A percentile compares a stretch with the other conserved stretches of the same genome.
Conservation (phyloP, 345 rosid species). For the Noccaea caerulescens region DNA sequence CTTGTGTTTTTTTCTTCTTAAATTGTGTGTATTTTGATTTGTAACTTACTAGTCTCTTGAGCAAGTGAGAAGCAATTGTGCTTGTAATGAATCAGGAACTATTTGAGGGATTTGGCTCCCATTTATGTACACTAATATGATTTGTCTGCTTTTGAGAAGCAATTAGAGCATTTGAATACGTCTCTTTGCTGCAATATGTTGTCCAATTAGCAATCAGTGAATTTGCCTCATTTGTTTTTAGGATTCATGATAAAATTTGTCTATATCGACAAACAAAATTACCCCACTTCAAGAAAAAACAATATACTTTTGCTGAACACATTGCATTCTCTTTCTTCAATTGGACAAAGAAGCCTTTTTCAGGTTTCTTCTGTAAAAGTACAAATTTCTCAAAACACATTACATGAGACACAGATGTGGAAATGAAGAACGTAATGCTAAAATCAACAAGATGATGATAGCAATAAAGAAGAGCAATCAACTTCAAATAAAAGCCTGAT, state of each 20-base stretch:
- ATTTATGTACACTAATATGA: constrained; percentile 19
- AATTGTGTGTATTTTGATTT: constrained; percentile 18
- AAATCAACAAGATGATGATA: constrained; percentile 34
- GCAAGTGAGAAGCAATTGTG: constrained; percentile 16
- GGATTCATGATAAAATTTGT: not conserved
- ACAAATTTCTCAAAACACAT: not conserved
- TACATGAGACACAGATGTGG: not conserved
- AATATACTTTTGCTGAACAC: not conserved
- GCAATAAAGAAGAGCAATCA: constrained; percentile 3
- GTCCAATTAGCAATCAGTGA: not conserved
- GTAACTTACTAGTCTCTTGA: constrained; percentile 14
- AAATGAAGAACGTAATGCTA: not conserved
- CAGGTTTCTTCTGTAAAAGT: not conserved
- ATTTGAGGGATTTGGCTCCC: not conserved
- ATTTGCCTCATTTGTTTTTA: not conserved
- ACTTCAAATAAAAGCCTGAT: constrained; percentile 16
- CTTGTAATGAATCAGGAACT: constrained; percentile 16
- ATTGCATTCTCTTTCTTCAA: constrained; percentile 12
- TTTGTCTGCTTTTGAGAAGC: constrained; percentile 3
- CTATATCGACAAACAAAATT: not conserved
- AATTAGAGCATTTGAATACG: not conserved
- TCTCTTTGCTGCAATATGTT: not conserved
- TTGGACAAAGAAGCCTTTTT: constrained; percentile 2
- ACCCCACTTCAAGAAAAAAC: not conserved
- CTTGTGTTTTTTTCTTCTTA: not conserved